These are phyloP conservation scores for Plasmopara viticola DNA, from an alignment of 352 stramenopile genomes.

Conservation along the genomic window DNA sequence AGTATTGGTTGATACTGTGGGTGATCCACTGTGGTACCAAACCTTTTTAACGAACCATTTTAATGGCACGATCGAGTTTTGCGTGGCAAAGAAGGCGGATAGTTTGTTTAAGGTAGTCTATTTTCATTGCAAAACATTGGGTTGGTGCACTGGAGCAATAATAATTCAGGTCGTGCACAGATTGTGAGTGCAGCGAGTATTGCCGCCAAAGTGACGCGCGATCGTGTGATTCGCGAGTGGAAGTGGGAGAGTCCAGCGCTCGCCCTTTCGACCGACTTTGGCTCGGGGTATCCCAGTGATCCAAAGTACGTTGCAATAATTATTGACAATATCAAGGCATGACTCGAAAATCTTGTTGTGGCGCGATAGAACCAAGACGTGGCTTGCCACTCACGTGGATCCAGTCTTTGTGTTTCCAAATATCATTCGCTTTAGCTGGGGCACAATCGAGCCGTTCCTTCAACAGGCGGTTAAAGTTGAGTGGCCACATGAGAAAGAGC, in stretches of 20 bases:
- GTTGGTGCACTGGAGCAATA: not conserved
- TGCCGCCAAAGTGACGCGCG: constrained; percentile 90
- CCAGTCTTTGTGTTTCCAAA: constrained; percentile 88
- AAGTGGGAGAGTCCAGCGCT: constrained; percentile 76
- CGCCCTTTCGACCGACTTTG: constrained; percentile 66
- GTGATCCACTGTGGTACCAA: constrained; percentile 88
- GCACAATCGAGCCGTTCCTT: constrained; percentile 60
- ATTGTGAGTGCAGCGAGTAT: constrained; percentile 91
- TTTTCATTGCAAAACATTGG: not conserved
- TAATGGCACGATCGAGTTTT: constrained; percentile 85
- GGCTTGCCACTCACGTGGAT: constrained; percentile 83
- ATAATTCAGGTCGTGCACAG: constrained; percentile 12
- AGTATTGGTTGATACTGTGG: constrained; percentile 94
- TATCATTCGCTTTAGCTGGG: constrained; percentile 92
- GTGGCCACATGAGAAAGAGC: constrained; percentile 63
- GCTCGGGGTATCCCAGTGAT: constrained; percentile 90
- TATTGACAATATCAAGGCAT: not conserved
- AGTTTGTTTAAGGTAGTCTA: constrained; percentile 88
- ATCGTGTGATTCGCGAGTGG: constrained; percentile 86
- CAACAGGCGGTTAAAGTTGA: constrained; percentile 52
- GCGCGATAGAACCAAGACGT: constrained; percentile 63
- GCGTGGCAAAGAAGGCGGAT: constrained; percentile 95
- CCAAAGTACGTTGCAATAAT: constrained; percentile 53
- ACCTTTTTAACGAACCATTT: constrained; percentile 89
- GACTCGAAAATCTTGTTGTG: not conserved